Conservation (phyloP, 2,329 filamentous ascomycete species). For the Exophiala phaeomuriformis region DNA sequence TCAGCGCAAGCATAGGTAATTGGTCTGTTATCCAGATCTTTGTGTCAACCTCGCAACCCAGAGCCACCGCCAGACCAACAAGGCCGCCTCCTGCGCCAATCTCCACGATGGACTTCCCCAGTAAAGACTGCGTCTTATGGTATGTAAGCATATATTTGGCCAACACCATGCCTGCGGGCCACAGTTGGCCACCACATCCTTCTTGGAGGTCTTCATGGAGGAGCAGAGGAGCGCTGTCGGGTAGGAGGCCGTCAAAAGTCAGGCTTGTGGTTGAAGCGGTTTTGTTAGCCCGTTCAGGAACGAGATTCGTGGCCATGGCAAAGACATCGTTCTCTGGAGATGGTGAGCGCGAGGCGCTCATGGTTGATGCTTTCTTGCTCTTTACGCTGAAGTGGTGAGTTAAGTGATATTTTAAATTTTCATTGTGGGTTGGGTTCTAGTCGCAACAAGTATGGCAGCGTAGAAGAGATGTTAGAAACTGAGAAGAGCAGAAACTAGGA, state of each 20-base stretch:
- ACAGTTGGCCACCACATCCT: constrained; percentile 87
- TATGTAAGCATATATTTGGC: constrained; percentile 67
- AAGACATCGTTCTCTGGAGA: constrained; percentile 32
- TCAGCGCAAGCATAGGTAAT: constrained; percentile 72
- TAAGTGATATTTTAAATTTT: neutral
- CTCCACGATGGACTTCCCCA: constrained; percentile 59
- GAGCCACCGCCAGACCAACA: constrained; percentile 59
- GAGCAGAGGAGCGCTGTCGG: constrained; percentile 52
- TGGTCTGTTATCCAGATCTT: constrained; percentile 76
- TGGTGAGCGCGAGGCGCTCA: constrained; percentile 24
- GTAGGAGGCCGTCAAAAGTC: constrained; percentile 67
- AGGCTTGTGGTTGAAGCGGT: constrained; percentile 45
- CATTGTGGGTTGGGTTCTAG: neutral
- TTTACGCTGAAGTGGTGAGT: neutral
- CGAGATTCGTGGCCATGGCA: constrained; percentile 48
- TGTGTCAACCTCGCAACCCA: constrained; percentile 45
- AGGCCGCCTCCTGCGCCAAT: constrained; percentile 87
- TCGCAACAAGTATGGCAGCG: neutral
- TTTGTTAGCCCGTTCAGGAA: constrained; percentile 48
- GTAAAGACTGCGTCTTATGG: constrained; percentile 14
- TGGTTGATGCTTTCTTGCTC: neutral
- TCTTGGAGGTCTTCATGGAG: constrained; percentile 79
- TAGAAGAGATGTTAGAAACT: neutral
- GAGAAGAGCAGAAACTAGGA: no score
- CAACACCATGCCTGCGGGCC: constrained; percentile 88